phyloP scores from a whole-genome alignment of 2,329 filamentous ascomycete species.

The Ceratocystiopsis sp. region DNA sequence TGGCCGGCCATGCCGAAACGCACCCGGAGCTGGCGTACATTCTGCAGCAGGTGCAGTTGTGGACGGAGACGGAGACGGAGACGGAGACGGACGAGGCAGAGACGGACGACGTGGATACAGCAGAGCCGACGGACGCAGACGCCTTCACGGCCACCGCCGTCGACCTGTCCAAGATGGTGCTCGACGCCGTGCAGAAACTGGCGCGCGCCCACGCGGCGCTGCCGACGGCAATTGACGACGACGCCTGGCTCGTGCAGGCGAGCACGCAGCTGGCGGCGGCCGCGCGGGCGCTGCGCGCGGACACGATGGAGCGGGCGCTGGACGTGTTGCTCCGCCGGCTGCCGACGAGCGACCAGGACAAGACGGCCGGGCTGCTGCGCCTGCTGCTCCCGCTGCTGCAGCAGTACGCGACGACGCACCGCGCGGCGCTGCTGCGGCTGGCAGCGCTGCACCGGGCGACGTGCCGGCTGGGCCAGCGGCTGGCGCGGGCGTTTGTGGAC shows the following conservation, averaged over 20 bases:
- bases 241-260: conserved; percentile 43
- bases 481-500: conserved; percentile 62
- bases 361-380: conserved; percentile 40
- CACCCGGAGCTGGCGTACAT: conserved; percentile 47
- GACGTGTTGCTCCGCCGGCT: conserved; percentile 16
- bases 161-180: conserved; percentile 52
- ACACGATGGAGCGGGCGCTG: conserved; percentile 31
- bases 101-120: conserved; percentile 3
- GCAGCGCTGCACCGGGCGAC: conserved; percentile 50
- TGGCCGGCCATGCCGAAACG: conserved; percentile 25
- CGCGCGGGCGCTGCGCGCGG: conserved; percentile 41
- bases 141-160: conserved; percentile 41
- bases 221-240: conserved; percentile 41
- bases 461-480: conserved; percentile 56
- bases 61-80: conserved; percentile 25
- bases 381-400: conserved; percentile 53
- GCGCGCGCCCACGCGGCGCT: conserved; percentile 36
- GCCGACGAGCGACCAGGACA: too few relatives aligned
- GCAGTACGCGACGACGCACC: conserved; percentile 50
- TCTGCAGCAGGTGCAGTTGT: conserved; percentile 47
- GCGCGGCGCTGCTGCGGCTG: conserved; percentile 39
- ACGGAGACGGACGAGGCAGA: conserved; percentile 1
- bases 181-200: conserved; percentile 64
- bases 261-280: conserved; percentile 34
- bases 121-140: background rate